Evolutionary conservation across 345 rosid species (phyloP), one percentile per base, ranked within the genome.

Genomic region (Barbarea vulgaris): DNA sequence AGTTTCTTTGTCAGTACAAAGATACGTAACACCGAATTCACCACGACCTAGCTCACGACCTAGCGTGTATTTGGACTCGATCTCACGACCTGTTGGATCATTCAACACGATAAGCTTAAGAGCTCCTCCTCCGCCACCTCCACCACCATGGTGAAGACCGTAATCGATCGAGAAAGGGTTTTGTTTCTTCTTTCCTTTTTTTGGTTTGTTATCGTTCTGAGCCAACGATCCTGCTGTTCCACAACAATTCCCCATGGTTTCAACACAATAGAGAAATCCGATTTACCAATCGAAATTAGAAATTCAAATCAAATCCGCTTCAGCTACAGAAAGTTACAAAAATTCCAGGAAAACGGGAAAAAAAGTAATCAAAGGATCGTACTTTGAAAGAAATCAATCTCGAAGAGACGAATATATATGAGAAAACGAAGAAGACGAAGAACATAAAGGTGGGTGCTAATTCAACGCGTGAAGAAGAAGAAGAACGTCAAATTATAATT

Each of bases 1-100:
- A 3, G 78, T 82, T 56, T 80, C 90, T 52, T 81, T 75, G 53
- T 91, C 91, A 1, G 93, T 96, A 57, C 96, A 91, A 25, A 96
- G 84, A 77, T 91, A 91, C 10, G 99, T 96, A 70, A 85, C 78
- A 15, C 99, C 99, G 41, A 96, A 96, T 74, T 96, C 99, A 2
- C 99, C 98, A 17, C 98, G 96, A 9, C 99, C 99, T 61, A 96
- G 87, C 87, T 93, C 99, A n/a, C 91, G 74, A 0, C 97, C 99
- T 6, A 96, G 79, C 64, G 79, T 85, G 83, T 91, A 96, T 39
- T 79, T 86, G 10, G 74, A 77, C 61, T 83, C 87, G 73, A 93
- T 91, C 72, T 89, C 90, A 14, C 81, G 70, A 28, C 98, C 98
- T 0, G 97, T 89, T 27, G 98, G 95, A 11, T 89, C 86, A 62